A percentile compares a stretch with the other conserved stretches of the same genome.
phyloP scores from a whole-genome alignment of 441 rosid species.

The Pelargonium australe region DNA sequence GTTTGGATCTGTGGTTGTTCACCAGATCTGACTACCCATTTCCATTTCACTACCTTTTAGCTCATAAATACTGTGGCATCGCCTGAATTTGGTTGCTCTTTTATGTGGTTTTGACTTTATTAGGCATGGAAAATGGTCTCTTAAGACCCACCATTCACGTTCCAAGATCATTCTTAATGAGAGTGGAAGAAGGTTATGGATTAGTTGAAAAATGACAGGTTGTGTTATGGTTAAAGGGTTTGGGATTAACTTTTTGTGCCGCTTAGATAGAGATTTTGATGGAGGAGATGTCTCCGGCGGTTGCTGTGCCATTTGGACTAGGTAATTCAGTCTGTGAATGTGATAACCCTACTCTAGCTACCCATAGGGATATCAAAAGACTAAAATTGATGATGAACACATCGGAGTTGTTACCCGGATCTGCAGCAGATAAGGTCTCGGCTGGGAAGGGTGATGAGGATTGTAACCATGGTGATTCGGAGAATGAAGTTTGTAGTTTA shows the following conservation, averaged over 20 bases:
- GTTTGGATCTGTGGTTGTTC: slow-evolving; percentile 33
- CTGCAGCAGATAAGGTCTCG: slow-evolving; percentile 34
- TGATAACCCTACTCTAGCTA: slow-evolving; percentile 32
- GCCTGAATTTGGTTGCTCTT: slow-evolving; percentile 23
- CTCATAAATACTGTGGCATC: slow-evolving; percentile 27
- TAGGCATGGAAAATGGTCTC: slow-evolving; percentile 45
- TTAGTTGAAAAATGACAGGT: slow-evolving; percentile 50
- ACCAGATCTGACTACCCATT: slow-evolving; percentile 40
- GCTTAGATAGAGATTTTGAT: slow-evolving; percentile 43
- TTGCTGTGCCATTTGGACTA: slow-evolving; percentile 45
- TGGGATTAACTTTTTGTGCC: slow-evolving; percentile 38
- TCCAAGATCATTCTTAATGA: slow-evolving; percentile 30
- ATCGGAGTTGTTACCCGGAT: slow-evolving; percentile 35
- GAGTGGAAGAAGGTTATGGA: slow-evolving; percentile 27
- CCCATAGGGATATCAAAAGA: slow-evolving; percentile 33
- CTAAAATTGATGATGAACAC: slow-evolving; percentile 36
- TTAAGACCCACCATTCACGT: slow-evolving; percentile 26
- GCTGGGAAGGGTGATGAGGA: slow-evolving; percentile 27
- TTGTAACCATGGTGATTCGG: slow-evolving; percentile 33
- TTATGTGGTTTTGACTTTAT: slow-evolving; percentile 16
- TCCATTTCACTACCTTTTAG: slow-evolving; percentile 28
- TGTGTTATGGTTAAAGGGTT: slow-evolving; percentile 33
- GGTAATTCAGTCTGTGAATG: slow-evolving; percentile 39
- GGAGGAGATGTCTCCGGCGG: slow-evolving; percentile 57
- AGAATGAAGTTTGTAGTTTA: slow-evolving; percentile 30